Base-by-base conservation (phyloP, 2,329 filamentous ascomycete species). In the Dactylellina sp. region DNA sequence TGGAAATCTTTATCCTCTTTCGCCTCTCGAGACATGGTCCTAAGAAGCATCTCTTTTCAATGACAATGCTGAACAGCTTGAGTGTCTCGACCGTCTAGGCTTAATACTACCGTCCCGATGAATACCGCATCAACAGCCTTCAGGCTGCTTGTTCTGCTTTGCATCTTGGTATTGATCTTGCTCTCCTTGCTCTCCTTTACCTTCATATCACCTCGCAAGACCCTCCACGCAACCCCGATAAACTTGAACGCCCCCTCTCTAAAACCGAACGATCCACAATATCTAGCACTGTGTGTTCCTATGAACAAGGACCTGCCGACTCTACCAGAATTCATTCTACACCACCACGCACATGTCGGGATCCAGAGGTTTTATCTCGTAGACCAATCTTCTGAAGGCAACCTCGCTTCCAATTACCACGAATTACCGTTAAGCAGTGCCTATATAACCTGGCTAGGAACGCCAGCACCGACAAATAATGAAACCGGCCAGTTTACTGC, bases 51-150 rank as follows among this genome's bases (percentile, higher is more conserved):
- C 37, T 7, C 12, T n/a, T 11, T 22, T 20, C 3, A 9, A n/a
- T 16, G 7, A 40, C 24, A 32, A 20, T 42, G 32, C 16, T 22
- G 2, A 7, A 40, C 32, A 42, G 22, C 52, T 56, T 22, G 52
- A 24, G 14, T 5, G 1, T 20, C 52, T 40, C 25, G 16, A 59
- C 46, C 39, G 39, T 14, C 37, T 16, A 16, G 14, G 14, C 7
- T n/a, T 16, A 24, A 52, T 16, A 16, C 49, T 9, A 20, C 22
- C 50, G 44, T 62, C 61, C 40, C 32, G 32, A 62, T 74, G 70
- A 66, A 74, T 24, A 74, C 70, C 9, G 40, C 70, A n/a, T 74
- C 70, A 46, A 74, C 70, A 55, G 61, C 70, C 61, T 74, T 74
- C 42, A 55, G 70, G 70, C 61, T 74, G 55, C 56, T 74, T 18